Percentiles rank a stretch among this genome's conserved stretches.
phyloP scores from a whole-genome alignment of 169 alveolate genomes.

The Plasmodium sp. region DNA sequence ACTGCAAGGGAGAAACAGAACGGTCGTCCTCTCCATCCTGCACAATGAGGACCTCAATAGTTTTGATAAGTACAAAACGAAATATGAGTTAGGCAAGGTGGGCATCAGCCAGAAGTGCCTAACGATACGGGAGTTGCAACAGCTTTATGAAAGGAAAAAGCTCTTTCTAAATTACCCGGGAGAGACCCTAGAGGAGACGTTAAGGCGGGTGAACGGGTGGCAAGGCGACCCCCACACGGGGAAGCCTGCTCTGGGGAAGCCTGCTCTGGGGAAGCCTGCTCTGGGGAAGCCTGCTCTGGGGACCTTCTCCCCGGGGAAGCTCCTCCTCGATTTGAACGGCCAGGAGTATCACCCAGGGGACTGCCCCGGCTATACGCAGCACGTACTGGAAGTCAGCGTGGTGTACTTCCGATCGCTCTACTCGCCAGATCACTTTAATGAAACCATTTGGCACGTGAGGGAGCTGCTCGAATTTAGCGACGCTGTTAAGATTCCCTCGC shows the following conservation, averaged over 20 bases:
- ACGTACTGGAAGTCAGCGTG: constrained; percentile 78
- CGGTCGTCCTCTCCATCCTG: neutral
- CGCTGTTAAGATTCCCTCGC: constrained; percentile 86
- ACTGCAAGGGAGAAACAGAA: neutral
- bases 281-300: constrained; percentile 17
- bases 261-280: neutral
- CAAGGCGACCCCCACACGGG: neutral
- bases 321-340: constrained; percentile 9
- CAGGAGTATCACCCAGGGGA: neutral
- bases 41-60: constrained; percentile 16
- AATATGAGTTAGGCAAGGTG: constrained; percentile 12
- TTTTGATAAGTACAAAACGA: constrained; percentile 25
- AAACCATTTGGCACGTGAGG: constrained; percentile 79
- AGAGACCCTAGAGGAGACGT: constrained; percentile 23
- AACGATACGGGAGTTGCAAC: constrained; percentile 23
- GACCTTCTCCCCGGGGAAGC: constrained; percentile 9
- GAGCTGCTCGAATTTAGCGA: constrained; percentile 83
- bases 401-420: constrained; percentile 83
- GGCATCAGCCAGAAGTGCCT: constrained; percentile 1
- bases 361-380: neutral
- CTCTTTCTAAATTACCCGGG: constrained; percentile 21
- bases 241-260: neutral
- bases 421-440: constrained; percentile 80
- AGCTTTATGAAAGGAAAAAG: constrained; percentile 46
- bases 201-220: neutral